Evolutionary conservation across 129 eudicot genomes (phyloP).

Genomic region (Pseudognaphalium luteoalbum): DNA sequence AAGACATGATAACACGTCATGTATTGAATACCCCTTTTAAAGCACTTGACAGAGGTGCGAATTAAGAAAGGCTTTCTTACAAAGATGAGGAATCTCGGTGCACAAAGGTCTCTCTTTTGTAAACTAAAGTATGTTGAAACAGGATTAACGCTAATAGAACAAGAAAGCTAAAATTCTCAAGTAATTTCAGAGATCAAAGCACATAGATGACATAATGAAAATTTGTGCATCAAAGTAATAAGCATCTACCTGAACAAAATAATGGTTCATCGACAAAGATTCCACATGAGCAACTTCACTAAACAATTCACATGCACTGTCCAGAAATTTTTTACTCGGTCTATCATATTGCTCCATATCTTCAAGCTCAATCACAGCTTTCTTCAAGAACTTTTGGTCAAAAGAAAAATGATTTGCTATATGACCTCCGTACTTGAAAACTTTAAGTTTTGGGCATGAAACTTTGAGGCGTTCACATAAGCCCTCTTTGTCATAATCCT

Average conservation of each 20-base stretch:
- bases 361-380: constrained; percentile 15
- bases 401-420: neutral
- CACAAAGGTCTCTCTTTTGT: too few relatives aligned
- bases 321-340: neutral
- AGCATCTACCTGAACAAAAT: constrained; percentile 17
- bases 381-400: constrained; percentile 14
- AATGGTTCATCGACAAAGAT: constrained; percentile 16
- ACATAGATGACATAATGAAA: neutral
- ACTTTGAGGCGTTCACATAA: neutral
- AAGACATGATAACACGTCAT: too few relatives aligned
- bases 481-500: neutral
- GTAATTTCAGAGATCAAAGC: neutral
- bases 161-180: too few relatives aligned
- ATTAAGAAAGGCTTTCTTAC: too few relatives aligned
- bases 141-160: too few relatives aligned
- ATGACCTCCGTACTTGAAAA: constrained; percentile 11
- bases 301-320: constrained; percentile 8
- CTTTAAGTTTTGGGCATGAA: constrained; percentile 11
- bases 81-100: too few relatives aligned
- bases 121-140: too few relatives aligned
- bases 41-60: too few relatives aligned
- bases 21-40: too few relatives aligned
- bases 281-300: constrained; percentile 21
- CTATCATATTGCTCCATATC: neutral
- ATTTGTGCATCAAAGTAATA: neutral